Percentiles rank a stretch among this genome's conserved stretches.
Conservation (phyloP, 148 eudicot genomes). For the Rhododendron mucronatum region DNA sequence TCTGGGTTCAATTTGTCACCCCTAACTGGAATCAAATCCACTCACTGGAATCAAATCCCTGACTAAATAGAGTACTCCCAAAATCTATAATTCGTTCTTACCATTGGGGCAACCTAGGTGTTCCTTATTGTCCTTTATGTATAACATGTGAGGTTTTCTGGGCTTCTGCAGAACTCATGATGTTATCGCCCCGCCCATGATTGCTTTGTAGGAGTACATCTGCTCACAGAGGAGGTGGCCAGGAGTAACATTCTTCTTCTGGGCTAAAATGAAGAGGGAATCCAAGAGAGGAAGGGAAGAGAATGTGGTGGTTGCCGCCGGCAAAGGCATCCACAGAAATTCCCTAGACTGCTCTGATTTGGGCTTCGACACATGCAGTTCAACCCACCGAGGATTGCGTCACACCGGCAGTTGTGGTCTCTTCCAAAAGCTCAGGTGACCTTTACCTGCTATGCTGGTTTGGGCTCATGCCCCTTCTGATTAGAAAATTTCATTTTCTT, state of each 20-base stretch:
- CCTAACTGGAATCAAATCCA: too few species aligned
- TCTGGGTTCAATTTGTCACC: too few species aligned
- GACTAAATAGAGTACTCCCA: too few species aligned
- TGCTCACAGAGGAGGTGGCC: not conserved
- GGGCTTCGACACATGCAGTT: constrained; percentile 97
- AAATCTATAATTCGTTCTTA: too few species aligned
- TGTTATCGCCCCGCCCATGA: not conserved
- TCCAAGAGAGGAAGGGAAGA: constrained; percentile 39
- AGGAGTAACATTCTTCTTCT: not conserved
- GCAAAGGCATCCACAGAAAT: constrained; percentile 88
- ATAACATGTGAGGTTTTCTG: too few species aligned
- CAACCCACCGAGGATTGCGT: constrained; percentile 85
- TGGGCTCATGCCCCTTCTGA: not conserved
- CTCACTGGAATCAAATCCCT: too few species aligned
- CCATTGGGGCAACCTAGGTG: too few species aligned
- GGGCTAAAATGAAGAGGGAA: constrained; percentile 28
- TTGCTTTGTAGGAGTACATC: not conserved
- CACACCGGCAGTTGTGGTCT: constrained; percentile 64
- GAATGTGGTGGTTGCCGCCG: constrained; percentile 71
- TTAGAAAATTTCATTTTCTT: not conserved
- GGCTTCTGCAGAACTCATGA: not conserved
- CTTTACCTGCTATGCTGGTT: not conserved
- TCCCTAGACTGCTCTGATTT: constrained; percentile 71
- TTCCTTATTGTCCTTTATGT: too few species aligned
- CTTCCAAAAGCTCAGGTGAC: constrained; percentile 72